Evolutionary conservation across 345 rosid genomes (phyloP), one percentile per base, ranked within the genome.

Genomic region (Aegle marmelos): DNA sequence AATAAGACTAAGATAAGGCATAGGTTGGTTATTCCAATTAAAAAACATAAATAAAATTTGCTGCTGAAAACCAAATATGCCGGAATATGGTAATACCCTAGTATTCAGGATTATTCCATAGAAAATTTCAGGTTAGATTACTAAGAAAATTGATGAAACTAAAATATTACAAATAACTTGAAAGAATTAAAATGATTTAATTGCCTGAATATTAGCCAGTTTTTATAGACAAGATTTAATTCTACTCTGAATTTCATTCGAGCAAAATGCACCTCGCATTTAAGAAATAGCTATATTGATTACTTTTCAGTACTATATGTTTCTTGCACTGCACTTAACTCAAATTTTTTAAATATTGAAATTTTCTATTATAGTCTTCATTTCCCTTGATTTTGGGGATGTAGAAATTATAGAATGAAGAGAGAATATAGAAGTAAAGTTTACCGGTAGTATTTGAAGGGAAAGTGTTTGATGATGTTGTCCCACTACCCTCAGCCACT

Each of bases 1-100:
- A 86, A 88, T 82, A 82, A 82, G 80, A 85, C 94, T 91, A 86
- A 77, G 90, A 89, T 87, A 86, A 85, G 95, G 82, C 85, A 83
- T 87, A 70, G 83, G 89, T 85, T 79, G 88, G 87, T 83, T 76
- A 91, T 85, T 83, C 75, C 79, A 81, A 80, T 78, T 73, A 78
- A 50, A 33, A n/a, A 72, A 70, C 13, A 13, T 61, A 58, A 57
- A 39, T 14, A 74, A 53, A 73, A 76, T 19, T 33, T 24, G 19
- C 39, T 54, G 50, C 56, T 24, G 75, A 76, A 74, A 81, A 72
- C 62, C 56, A 68, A 72, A 22, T 27, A 68, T 39, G 63, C 72
- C 78, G 22, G 24, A 50, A 50, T 66, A 54, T 76, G n/a, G 58
- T 53, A 45, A 75, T 34, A 64, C 27, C 71, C 31, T 36, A 71